phyloP scores from a whole-genome alignment of 441 rosid genomes.

The Croton laevigatus region DNA sequence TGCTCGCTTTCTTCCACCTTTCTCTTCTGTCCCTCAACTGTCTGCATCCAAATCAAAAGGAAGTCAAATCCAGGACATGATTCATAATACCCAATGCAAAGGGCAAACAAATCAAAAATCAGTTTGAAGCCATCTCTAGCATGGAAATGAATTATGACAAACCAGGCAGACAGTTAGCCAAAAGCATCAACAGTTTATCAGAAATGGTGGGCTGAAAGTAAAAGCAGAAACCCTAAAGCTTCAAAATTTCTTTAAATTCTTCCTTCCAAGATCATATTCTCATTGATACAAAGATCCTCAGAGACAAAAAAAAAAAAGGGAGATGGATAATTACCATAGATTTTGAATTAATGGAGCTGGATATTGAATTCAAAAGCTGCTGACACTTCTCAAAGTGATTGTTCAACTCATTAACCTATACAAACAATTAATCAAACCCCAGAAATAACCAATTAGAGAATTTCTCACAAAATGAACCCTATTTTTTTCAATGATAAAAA shows the following conservation, averaged over 20 bases:
- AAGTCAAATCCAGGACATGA: neutral
- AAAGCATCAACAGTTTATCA: neutral
- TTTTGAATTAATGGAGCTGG: conserved; percentile 59
- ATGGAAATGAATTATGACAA: neutral
- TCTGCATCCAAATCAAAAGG: conserved; percentile 39
- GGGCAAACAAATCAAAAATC: neutral
- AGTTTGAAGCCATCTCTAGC: neutral
- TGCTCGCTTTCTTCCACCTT: conserved; percentile 75
- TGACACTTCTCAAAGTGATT: conserved; percentile 88
- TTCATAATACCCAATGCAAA: neutral
- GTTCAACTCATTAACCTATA: conserved; percentile 65
- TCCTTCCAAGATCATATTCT: neutral
- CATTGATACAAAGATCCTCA: neutral
- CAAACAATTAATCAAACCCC: conserved; percentile 17
- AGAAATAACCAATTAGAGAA: conserved; percentile 7
- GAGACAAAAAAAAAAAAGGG: neutral
- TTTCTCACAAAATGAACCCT: neutral
- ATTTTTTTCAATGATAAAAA: neutral
- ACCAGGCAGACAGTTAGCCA: neutral
- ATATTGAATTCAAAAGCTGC: conserved; percentile 77
- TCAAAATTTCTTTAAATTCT: neutral
- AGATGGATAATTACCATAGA: conserved; percentile 48
- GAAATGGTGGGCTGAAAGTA: neutral
- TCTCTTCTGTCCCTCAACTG: conserved; percentile 79
- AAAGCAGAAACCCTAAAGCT: neutral